Evolutionary conservation across 2,329 filamentous ascomycete species (phyloP).

Genomic region (Aspergillus sp.): DNA sequence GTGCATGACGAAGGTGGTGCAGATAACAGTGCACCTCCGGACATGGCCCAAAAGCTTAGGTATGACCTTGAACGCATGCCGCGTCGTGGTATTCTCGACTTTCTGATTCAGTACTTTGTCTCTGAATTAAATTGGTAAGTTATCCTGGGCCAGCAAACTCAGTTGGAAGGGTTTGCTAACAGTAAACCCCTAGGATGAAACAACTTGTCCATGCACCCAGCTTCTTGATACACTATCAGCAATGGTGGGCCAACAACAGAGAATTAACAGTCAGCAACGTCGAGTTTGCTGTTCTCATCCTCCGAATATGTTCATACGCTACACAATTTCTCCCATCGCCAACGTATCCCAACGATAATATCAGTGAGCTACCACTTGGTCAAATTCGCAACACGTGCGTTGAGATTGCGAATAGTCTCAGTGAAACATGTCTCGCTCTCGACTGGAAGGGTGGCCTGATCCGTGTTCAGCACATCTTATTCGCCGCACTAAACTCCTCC

Average conservation of each 20-base stretch:
- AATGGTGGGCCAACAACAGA: slow-evolving; percentile 6
- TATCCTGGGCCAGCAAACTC: not conserved
- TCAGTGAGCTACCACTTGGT: not conserved
- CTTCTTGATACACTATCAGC: slow-evolving; percentile 6
- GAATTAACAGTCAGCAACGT: not conserved
- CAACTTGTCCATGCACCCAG: slow-evolving; percentile 7
- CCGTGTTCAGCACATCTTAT: slow-evolving; percentile 5
- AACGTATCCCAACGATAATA: not conserved
- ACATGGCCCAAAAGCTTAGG: not conserved
- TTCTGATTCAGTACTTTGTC: slow-evolving; percentile 7
- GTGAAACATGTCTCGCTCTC: not conserved
- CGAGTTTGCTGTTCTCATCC: slow-evolving; percentile 6
- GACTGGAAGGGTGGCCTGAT: slow-evolving; percentile 2
- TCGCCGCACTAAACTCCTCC: not conserved
- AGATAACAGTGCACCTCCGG: not conserved
- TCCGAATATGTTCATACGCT: slow-evolving; percentile 3
- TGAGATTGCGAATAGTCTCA: not conserved
- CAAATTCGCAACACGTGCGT: slow-evolving; percentile 3
- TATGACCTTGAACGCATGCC: not conserved
- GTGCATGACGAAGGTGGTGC: not conserved
- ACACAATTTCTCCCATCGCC: slow-evolving; percentile 8
- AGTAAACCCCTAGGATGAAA: not conserved
- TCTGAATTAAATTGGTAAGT: slow-evolving; percentile 8
- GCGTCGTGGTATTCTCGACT: not conserved
- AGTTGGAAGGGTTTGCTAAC: not conserved